phyloP scores from a whole-genome alignment of 2,329 filamentous ascomycete genomes.

The Hypoxylon sp. region DNA sequence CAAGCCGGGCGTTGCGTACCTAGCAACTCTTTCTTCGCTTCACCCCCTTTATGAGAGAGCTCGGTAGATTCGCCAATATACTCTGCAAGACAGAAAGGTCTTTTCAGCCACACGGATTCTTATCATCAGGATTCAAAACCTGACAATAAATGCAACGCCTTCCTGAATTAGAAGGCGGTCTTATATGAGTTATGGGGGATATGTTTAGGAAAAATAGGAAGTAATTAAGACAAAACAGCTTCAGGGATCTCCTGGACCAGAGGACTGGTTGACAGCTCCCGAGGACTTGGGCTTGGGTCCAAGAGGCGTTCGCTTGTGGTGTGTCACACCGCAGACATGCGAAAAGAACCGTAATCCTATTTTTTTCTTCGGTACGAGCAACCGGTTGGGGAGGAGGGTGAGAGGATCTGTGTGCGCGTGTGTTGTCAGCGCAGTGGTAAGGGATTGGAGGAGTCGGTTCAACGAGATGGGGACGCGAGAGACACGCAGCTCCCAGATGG shows the following conservation, averaged over 20 bases:
- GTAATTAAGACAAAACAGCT: conserved; percentile 40
- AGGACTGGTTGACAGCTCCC: conserved; percentile 47
- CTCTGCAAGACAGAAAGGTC: conserved; percentile 7
- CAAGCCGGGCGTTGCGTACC: conserved; percentile 15
- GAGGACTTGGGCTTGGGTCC: conserved; percentile 47
- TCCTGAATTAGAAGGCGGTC: conserved; percentile 14
- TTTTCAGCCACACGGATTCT: conserved; percentile 7
- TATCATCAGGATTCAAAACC: conserved; percentile 12
- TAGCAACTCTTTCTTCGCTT: conserved; percentile 6
- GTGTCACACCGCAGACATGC: conserved; percentile 46
- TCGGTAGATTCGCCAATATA: conserved; percentile 5
- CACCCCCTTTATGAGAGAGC: conserved; percentile 14
- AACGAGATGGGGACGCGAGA: conserved; percentile 44
- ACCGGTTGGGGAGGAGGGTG: conserved; percentile 30
- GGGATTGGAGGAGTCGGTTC: conserved; percentile 40
- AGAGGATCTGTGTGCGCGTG: conserved; percentile 33
- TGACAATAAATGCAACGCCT: conserved; percentile 17
- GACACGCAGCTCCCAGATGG: conserved; percentile 42
- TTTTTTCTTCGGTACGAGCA: conserved; percentile 43
- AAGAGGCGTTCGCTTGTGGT: conserved; percentile 46
- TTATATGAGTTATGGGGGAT: conserved; percentile 5
- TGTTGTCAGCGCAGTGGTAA: conserved; percentile 39
- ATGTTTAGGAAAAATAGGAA: conserved; percentile 24
- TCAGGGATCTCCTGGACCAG: conserved; percentile 43
- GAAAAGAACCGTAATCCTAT: conserved; percentile 40